These are phyloP conservation scores for Phialophora macrospora DNA, from an alignment of 2,329 filamentous ascomycete genomes.

Conservation along the genomic window DNA sequence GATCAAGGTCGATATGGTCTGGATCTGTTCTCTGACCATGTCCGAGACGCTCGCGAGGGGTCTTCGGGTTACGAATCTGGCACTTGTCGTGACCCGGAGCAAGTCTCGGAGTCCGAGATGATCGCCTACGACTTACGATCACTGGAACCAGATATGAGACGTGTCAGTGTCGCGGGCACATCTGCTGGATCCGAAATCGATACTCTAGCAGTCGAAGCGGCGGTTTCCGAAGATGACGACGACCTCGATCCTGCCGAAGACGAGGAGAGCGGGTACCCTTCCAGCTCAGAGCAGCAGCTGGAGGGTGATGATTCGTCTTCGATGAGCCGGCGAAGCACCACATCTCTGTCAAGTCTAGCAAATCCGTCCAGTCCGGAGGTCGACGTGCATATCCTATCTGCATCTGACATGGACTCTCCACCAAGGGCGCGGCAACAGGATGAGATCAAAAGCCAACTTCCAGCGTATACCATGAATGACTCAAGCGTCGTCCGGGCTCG, in stretches of 20 bases:
- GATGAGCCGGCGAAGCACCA: constrained; percentile 14
- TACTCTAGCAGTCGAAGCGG: background rate
- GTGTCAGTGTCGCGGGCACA: background rate
- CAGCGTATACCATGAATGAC: background rate
- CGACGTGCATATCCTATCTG: constrained; percentile 13
- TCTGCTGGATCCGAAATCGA: constrained; percentile 5
- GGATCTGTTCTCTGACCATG: background rate
- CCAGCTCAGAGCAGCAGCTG: constrained; percentile 12
- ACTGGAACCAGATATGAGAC: background rate
- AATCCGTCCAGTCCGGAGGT: constrained; percentile 17
- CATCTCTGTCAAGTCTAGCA: constrained; percentile 20
- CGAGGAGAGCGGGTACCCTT: constrained; percentile 19
- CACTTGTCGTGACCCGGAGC: background rate
- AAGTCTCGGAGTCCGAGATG: background rate
- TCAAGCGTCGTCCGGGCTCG: constrained; percentile 3
- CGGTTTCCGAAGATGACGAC: constrained; percentile 8
- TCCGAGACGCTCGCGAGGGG: background rate
- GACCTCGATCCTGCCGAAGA: constrained; percentile 29
- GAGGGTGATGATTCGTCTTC: constrained; percentile 17
- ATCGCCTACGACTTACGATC: background rate
- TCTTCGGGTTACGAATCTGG: background rate
- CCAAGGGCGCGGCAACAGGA: background rate
- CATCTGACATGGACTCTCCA: constrained; percentile 5
- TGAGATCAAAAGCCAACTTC: background rate
- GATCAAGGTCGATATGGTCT: background rate